These are phyloP conservation scores for Hibiscus trionum DNA, from an alignment of 345 rosid genomes.

Conservation along the genomic window DNA sequence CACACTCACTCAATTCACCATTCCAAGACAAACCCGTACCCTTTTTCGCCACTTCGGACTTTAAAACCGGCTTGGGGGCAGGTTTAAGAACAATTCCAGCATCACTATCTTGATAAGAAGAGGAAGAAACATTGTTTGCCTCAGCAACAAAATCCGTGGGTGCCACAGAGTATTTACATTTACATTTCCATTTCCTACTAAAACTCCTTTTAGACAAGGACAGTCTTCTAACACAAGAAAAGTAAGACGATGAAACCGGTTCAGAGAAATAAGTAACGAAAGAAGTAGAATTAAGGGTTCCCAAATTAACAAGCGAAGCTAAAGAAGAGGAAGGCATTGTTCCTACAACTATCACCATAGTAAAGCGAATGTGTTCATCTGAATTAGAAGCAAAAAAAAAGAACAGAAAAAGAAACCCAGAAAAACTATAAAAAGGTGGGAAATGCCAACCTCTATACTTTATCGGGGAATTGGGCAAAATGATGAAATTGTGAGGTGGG, in stretches of 20 bases:
- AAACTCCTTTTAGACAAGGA: conserved; percentile 29
- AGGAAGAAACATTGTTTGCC: conserved; percentile 46
- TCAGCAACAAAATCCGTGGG: conserved; percentile 68
- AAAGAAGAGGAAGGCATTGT: conserved; percentile 75
- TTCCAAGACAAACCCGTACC: conserved; percentile 22
- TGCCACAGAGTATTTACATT: conserved; percentile 60
- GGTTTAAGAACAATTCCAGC: conserved; percentile 59
- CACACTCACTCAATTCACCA: conserved; percentile 34
- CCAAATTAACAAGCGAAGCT: conserved; percentile 54
- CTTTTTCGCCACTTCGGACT: conserved; percentile 35
- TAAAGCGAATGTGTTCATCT: background rate
- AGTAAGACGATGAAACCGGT: conserved; percentile 44
- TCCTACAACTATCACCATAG: conserved; percentile 66
- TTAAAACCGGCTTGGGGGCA: conserved; percentile 69
- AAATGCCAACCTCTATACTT: background rate
- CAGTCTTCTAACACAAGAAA: conserved; percentile 16
- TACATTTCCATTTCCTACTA: conserved; percentile 15
- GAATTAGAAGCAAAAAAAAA: background rate
- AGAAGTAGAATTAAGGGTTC: conserved; percentile 41
- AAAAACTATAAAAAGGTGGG: background rate
- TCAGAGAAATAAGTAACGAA: conserved; percentile 34
- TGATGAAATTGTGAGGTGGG: conserved; percentile 6
- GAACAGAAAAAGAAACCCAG: conserved; percentile 19
- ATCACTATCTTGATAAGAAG: conserved; percentile 44
- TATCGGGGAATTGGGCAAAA: background rate